Conservation (phyloP, 139 green algal species). For the Chlamydomonas sphaeroides region DNA sequence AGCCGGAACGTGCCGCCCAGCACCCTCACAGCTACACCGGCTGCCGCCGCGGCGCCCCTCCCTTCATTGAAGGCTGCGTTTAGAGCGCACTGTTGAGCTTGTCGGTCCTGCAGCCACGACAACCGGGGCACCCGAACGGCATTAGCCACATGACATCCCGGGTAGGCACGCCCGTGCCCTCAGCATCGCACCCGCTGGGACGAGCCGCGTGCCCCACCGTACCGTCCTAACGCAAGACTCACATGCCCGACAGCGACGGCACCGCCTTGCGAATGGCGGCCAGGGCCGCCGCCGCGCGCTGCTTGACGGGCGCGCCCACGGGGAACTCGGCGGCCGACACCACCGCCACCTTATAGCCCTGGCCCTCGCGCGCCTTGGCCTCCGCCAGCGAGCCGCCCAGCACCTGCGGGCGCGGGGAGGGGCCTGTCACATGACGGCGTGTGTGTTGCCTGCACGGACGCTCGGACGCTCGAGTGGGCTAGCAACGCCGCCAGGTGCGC, state of each 20-base stretch:
- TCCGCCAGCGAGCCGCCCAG: conserved; percentile 52
- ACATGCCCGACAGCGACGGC: conserved; percentile 39
- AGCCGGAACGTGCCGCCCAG: too few species aligned
- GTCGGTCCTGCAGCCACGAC: conserved; percentile 23
- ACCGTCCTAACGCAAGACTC: not conserved
- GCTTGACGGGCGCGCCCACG: conserved; percentile 19
- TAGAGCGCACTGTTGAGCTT: conserved; percentile 24
- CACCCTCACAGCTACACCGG: too few species aligned
- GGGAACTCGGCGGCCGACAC: conserved; percentile 33
- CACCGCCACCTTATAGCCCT: conserved; percentile 59
- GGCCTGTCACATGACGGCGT: too few species aligned
- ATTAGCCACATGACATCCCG: too few species aligned
- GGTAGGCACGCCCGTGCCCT: not conserved
- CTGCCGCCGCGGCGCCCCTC: too few species aligned
- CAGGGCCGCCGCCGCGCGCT: conserved; percentile 57
- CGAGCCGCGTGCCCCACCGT: not conserved
- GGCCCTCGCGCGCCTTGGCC: conserved; percentile 45
- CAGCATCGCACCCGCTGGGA: not conserved
- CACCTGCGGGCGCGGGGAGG: too few species aligned
- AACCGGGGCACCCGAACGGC: too few species aligned
- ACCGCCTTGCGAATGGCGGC: conserved; percentile 51
- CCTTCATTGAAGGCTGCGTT: too few species aligned
- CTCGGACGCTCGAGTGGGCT: too few species aligned
- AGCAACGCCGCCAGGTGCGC: too few species aligned
- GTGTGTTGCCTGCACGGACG: too few species aligned